Conservation (phyloP, 495 filamentous ascomycete species). For the Trichoderma virens region DNA sequence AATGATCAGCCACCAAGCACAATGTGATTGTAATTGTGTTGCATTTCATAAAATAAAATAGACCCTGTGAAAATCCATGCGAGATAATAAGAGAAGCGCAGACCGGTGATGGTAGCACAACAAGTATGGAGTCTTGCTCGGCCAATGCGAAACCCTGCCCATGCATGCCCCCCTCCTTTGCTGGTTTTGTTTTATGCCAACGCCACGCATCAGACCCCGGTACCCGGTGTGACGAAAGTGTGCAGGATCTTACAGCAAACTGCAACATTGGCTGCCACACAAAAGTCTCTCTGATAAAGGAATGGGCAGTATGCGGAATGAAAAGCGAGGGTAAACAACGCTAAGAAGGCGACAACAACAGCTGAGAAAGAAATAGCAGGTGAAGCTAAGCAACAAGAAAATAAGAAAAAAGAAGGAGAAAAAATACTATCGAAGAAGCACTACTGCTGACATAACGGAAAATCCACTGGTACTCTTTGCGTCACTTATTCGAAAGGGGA, state of each 20-base stretch:
- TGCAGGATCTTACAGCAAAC: not conserved
- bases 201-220: not conserved
- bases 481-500: not conserved
- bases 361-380: not conserved
- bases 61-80: not conserved
- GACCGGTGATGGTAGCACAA: not conserved
- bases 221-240: not conserved
- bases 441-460: not conserved
- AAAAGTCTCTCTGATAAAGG: not conserved
- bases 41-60: not conserved
- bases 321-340: not conserved
- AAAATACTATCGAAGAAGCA: not conserved
- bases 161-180: constrained; percentile 1
- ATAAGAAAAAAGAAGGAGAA: not conserved
- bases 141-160: not conserved
- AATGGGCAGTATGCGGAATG: not conserved
- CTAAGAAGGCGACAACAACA: not conserved
- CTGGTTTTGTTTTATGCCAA: not conserved
- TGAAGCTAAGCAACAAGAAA: not conserved
- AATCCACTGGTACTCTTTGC: not conserved
- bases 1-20: not conserved
- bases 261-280: not conserved
- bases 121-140: not conserved
- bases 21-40: not conserved
- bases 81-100: not conserved